Conservation (phyloP, 306 rosid species). For the Dryas octopetala region DNA sequence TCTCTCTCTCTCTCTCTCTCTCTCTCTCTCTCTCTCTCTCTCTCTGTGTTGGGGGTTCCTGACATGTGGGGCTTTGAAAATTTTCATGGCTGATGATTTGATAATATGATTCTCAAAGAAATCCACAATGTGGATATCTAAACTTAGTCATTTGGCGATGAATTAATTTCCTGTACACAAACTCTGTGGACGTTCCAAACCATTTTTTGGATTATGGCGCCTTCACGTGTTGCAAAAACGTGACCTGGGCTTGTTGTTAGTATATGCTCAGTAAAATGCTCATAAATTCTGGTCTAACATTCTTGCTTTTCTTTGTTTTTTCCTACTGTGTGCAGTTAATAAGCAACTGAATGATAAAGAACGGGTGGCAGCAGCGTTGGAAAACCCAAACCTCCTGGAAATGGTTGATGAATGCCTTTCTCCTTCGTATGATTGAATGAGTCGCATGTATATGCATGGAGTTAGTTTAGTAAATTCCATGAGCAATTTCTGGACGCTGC, state of each 20-base stretch:
- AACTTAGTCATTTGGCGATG: neutral
- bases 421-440: conserved; percentile 56
- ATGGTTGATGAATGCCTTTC: conserved; percentile 97
- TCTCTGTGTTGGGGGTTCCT: neutral
- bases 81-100: neutral
- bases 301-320: neutral
- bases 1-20: too few relatives aligned
- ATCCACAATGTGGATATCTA: neutral
- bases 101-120: neutral
- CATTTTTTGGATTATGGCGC: neutral
- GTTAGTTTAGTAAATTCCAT: neutral
- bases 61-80: neutral
- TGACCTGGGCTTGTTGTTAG: neutral
- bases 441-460: neutral
- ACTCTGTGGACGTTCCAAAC: neutral
- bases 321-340: conserved; percentile 56
- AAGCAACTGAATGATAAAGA: conserved; percentile 95
- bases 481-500: neutral
- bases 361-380: conserved; percentile 91
- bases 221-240: neutral
- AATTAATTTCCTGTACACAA: neutral
- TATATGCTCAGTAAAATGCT: neutral
- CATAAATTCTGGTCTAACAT: neutral
- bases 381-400: conserved; percentile 74
- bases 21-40: neutral